phyloP scores from a whole-genome alignment of 108 stramenopile species.

The Nannochloropsis granulata region DNA sequence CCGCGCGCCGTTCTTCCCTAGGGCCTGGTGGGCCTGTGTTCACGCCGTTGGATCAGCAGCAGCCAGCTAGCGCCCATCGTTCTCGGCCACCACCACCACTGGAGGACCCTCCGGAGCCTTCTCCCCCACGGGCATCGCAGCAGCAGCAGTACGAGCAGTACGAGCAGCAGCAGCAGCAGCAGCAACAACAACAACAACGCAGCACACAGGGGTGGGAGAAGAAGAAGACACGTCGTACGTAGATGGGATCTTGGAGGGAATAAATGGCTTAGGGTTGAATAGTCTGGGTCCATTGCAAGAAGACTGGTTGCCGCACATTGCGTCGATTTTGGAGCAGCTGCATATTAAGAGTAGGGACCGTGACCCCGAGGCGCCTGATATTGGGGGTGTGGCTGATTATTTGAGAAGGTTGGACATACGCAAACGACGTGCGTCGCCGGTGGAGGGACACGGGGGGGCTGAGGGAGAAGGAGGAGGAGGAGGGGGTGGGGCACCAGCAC shows the following conservation, averaged over 20 bases:
- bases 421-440: neutral
- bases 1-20: neutral
- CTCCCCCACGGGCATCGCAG: neutral
- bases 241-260: neutral
- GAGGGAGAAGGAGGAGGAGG: neutral
- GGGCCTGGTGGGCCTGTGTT: neutral
- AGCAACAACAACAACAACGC: too few relatives aligned
- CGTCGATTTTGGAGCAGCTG: neutral
- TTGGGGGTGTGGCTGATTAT: neutral
- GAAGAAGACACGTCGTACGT: neutral
- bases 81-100: neutral
- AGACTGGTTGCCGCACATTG: neutral
- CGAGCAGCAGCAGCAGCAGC: neutral
- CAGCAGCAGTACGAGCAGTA: neutral
- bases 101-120: neutral
- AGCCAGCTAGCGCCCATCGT: too few relatives aligned
- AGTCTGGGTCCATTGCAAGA: neutral
- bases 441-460: neutral
- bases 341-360: neutral
- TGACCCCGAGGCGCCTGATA: neutral
- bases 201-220: neutral
- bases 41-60: neutral
- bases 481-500: neutral
- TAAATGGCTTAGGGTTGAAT: neutral
- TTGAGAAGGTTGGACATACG: neutral